These are phyloP conservation scores for Eucalyptus tenuipes DNA, from an alignment of 345 rosid genomes.

Conservation along the genomic window DNA sequence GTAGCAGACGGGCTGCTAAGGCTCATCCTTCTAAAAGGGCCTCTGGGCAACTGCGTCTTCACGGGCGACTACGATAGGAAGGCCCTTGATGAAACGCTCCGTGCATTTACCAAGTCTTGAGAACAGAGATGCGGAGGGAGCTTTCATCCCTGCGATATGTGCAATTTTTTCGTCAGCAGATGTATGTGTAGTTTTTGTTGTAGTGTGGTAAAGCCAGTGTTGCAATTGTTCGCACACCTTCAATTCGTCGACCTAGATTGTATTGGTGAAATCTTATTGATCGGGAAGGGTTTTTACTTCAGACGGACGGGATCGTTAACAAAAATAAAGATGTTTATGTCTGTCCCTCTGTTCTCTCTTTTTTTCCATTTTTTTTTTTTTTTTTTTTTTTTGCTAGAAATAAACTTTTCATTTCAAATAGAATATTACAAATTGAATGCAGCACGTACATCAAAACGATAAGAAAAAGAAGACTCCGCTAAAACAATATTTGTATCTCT, in stretches of 20 bases:
- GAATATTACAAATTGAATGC: neutral
- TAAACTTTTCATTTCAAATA: neutral
- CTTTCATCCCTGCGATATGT: neutral
- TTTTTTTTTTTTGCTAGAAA: neutral
- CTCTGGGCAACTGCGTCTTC: slow-evolving; percentile 87
- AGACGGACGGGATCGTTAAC: neutral
- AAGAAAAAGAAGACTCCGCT: neutral
- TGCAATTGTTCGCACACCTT: neutral
- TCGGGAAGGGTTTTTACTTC: neutral
- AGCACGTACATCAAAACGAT: neutral
- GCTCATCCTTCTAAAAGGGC: slow-evolving; percentile 91
- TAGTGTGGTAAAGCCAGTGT: neutral
- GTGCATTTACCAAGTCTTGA: slow-evolving; percentile 54
- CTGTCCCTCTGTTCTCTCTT: neutral
- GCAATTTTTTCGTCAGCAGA: neutral
- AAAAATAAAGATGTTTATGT: neutral
- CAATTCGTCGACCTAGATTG: neutral
- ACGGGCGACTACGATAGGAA: slow-evolving; percentile 82
- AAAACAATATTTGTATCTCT: neutral
- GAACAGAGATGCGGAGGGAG: neutral
- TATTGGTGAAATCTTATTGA: neutral
- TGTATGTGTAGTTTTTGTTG: neutral
- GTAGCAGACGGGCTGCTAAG: slow-evolving; percentile 92
- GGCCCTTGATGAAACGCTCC: slow-evolving; percentile 78
- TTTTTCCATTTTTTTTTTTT: too few relatives aligned